Conservation (phyloP, 2,329 filamentous ascomycete genomes). For the Nannizziopsis arthrosporioides region DNA sequence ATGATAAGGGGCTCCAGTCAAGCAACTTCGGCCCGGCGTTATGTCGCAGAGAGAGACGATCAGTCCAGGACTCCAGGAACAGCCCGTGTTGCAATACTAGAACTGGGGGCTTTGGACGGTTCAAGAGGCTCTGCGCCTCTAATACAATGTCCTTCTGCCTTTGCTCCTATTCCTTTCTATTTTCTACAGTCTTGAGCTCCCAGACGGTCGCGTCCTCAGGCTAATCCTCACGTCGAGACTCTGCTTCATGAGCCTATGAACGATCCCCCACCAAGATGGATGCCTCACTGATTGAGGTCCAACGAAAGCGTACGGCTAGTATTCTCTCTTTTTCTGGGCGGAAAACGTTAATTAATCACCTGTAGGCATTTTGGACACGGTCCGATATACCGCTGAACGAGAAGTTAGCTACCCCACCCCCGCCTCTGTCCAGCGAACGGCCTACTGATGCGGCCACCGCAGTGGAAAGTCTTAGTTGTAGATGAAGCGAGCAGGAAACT, state of each 20-base stretch:
- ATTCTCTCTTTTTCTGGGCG: neutral
- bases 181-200: neutral
- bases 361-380: conserved; percentile 58
- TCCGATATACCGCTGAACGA: conserved; percentile 66
- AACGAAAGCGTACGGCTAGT: conserved; percentile 56
- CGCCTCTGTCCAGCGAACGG: conserved; percentile 19
- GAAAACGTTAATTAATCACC: conserved; percentile 1
- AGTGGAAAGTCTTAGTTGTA: conserved; percentile 96
- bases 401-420: conserved; percentile 48
- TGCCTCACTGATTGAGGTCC: conserved; percentile 71
- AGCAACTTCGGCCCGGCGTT: neutral
- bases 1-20: too few species aligned
- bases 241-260: neutral
- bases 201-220: neutral
- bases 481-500: conserved; percentile 75
- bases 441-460: conserved; percentile 19
- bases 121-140: too few species aligned
- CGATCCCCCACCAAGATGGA: conserved; percentile 52
- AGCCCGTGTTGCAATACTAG: too few species aligned
- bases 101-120: too few species aligned
- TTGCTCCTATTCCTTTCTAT: neutral
- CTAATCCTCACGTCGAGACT: neutral
- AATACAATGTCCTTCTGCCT: too few species aligned
- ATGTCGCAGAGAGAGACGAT: conserved; percentile 3
- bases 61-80: neutral